These are phyloP conservation scores for Auricularia cornea DNA, from an alignment of 768 basidiomycete species.

Conservation along the genomic window DNA sequence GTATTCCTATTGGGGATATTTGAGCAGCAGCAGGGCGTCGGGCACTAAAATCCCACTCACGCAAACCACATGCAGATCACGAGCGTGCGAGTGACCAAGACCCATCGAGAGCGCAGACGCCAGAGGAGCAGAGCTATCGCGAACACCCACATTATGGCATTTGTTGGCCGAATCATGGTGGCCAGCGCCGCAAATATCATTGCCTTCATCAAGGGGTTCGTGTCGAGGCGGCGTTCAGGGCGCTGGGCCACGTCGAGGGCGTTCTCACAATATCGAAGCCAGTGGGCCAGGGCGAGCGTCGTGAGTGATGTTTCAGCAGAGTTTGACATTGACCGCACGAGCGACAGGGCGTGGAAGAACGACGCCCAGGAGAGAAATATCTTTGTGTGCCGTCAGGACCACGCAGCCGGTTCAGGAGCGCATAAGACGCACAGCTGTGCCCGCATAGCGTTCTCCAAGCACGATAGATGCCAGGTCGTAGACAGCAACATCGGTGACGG, in stretches of 20 bases:
- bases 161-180: conserved; percentile 83
- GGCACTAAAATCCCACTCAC: too few species aligned
- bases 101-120: not conserved
- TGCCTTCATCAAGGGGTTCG: conserved; percentile 22
- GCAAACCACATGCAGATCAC: not conserved
- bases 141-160: conserved; percentile 76
- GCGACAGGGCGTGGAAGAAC: conserved; percentile 75
- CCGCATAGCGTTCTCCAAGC: conserved; percentile 49
- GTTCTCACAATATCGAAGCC: conserved; percentile 32
- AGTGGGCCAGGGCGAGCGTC: conserved; percentile 64
- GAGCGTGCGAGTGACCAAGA: not conserved
- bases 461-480: conserved; percentile 50
- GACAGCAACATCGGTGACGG: conserved; percentile 71
- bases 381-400: conserved; percentile 30
- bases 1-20: not conserved
- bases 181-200: conserved; percentile 64
- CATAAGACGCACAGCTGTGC: conserved; percentile 50
- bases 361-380: conserved; percentile 73
- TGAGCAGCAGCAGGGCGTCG: too few species aligned
- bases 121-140: conserved; percentile 48
- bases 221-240: not conserved
- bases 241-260: conserved; percentile 9
- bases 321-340: conserved; percentile 87
- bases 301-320: conserved; percentile 86
- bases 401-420: not conserved